Base-by-base conservation (phyloP, 805 yeast genomes). In the Suhomyces pyralidae region DNA sequence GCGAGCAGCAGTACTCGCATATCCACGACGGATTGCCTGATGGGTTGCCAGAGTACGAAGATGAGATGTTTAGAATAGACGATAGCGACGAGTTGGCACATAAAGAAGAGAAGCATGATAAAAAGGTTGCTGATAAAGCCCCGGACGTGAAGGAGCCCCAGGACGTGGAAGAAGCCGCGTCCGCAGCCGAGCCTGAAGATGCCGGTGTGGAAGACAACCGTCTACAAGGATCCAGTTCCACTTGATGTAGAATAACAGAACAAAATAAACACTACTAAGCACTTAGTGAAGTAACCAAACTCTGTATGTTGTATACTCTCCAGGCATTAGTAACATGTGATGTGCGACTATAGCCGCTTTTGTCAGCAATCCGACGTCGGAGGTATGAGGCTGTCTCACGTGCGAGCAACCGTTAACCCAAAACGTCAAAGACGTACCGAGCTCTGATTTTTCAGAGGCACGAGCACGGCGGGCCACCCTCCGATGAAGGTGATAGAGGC, bases 61-160 rank as follows among this genome's bases (percentile, higher is more conserved):
- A 70, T 26, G 77, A 69, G 25, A 70, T 74, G 71, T 74, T 74
- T 53, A 67, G 64, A 45, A 70, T 75, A 45, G 78, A 66, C 8
- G 76, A 69, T 30, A 78, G 71, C 7, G 78, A 73, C 8, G 74
- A 66, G n/a, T 10, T 28, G n/a, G 66, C 57, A 19, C 48, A 58
- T 61, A 42, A 42, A 25, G 28, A 24, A 42, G 45, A 42, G 36
- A 32, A 32, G 36, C 15, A 32, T 7, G 36, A 32, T 4, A n/a
- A n/a, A n/a, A 32, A 32, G 36, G 36, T 5, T 12, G 14, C n/a
- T 26, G 28, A 26, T 26, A 26, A 26, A 9, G 26, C 22, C 22
- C 25, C 3, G 28, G 28, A 9, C 6, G 28, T 26, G 12, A 26
- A 26, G 9, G 22, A 19, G 26, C 14, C 22, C 7, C 14, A 24